Evolutionary conservation across 2,329 filamentous ascomycete genomes (phyloP), one percentile per base, ranked within the genome.

Genomic region (Epicoccum sorghinum): DNA sequence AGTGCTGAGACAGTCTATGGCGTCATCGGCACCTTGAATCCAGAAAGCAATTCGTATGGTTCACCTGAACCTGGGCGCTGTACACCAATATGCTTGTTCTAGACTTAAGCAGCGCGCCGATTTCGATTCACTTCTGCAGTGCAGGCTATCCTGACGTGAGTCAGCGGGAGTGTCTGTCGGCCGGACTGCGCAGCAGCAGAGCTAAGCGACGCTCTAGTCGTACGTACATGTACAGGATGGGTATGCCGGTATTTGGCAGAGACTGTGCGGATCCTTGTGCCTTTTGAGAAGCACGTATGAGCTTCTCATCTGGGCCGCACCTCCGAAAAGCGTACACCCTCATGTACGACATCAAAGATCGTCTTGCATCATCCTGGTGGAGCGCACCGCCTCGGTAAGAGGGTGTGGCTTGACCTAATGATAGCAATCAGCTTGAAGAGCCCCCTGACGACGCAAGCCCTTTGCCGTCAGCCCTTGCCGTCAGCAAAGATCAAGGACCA

Each of bases 331-430:
- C 58, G 53, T 64, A 43, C 38, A 48, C 35, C 44, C 37, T 59
- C 37, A 67, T 68, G 65, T 59, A 66, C 64, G 59, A 66, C 62
- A 67, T 68, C 61, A 61, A 47, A 55, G 62, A 61, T 65, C 58
- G 47, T 42, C 55, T 53, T 42, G 41, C 37, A 37, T 47, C 40
- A 44, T 60, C 41, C 46, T 49, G 45, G 57, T 48, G 40, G 52
- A 60, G 59, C 53, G 40, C 47, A 22, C 42, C 40, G 47, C 48
- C 44, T 61, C 40, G 39, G 18, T 36, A 46, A 37, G 24, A 46
- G 13, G 36, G 12, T 10, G 46, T 50, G 39, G 47, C 46, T 50
- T 47, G 41, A 49, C 7, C 41, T 46, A 29, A 45, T 24, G 27
- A 25, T 18, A 10, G 10, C 18, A 37, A 27, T 18, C 33, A 45